Percentiles rank a stretch among this genome's conserved stretches.
phyloP scores from a whole-genome alignment of 768 basidiomycete species.

The Amanita jacksonii region DNA sequence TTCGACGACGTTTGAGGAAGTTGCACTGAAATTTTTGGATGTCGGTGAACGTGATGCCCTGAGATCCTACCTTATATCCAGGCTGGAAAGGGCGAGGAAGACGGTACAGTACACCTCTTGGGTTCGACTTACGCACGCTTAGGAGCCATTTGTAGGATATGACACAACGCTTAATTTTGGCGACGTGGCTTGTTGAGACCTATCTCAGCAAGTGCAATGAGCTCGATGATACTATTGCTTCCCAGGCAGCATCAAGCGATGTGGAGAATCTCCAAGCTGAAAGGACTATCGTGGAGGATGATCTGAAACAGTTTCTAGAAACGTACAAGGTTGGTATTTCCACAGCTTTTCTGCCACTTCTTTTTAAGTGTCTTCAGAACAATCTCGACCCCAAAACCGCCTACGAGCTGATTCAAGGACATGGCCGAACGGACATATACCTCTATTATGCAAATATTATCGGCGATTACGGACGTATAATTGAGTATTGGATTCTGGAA shows the following conservation, averaged over 20 bases:
- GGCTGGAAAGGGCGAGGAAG: constrained; percentile 79
- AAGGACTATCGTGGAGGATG: constrained; percentile 79
- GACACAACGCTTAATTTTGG: constrained; percentile 94
- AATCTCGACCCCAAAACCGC: constrained; percentile 80
- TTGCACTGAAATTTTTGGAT: constrained; percentile 84
- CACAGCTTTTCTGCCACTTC: not conserved
- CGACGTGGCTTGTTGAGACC: constrained; percentile 97
- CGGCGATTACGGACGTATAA: constrained; percentile 75
- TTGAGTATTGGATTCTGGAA: constrained; percentile 88
- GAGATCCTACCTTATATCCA: constrained; percentile 80
- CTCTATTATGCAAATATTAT: constrained; percentile 79
- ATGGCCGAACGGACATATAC: constrained; percentile 89
- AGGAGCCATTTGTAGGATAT: constrained; percentile 50
- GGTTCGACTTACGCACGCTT: not conserved
- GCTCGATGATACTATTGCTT: constrained; percentile 87
- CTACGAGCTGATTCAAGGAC: constrained; percentile 89
- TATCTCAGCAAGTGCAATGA: constrained; percentile 96
- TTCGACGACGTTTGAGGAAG: constrained; percentile 84
- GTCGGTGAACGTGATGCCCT: constrained; percentile 84
- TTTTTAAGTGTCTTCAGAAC: constrained; percentile 32
- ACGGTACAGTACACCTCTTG: constrained; percentile 37
- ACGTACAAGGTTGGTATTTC: constrained; percentile 71
- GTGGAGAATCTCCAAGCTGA: constrained; percentile 80
- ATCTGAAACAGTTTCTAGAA: constrained; percentile 84
- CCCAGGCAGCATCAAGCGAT: constrained; percentile 72